Conservation (phyloP, 1,284 basidiomycete species). For the Ceratobasidium theobromae region DNA sequence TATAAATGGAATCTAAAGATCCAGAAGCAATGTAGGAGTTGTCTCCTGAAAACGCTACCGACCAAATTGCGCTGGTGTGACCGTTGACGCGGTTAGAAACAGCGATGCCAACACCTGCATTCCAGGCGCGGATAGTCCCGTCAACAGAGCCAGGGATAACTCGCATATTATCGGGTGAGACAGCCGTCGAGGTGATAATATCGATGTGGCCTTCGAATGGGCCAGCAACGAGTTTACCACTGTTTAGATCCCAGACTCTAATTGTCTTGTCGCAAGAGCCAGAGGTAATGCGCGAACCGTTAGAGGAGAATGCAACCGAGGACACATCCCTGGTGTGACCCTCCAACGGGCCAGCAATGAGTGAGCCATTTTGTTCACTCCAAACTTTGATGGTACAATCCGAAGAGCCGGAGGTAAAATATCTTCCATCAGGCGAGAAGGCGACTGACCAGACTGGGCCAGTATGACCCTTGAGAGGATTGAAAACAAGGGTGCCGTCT, state of each 20-base stretch:
- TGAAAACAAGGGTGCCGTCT: too few species aligned
- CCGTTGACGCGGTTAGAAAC: background rate
- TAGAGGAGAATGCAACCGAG: background rate
- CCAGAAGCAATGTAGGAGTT: background rate
- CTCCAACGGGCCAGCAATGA: background rate
- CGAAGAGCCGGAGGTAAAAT: background rate
- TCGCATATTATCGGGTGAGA: too few species aligned
- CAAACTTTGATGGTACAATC: background rate
- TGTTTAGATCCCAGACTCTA: too few species aligned
- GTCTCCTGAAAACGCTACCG: background rate
- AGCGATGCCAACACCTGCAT: background rate
- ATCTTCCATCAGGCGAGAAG: background rate
- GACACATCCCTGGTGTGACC: background rate
- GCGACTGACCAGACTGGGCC: too few species aligned
- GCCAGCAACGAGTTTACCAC: too few species aligned
- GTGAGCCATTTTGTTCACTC: background rate
- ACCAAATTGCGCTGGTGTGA: background rate
- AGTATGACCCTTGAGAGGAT: too few species aligned
- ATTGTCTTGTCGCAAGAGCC: background rate
- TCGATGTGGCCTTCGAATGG: too few species aligned
- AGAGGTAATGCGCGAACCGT: background rate
- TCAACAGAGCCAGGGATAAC: too few species aligned
- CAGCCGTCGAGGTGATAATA: too few species aligned
- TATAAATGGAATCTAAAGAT: background rate
- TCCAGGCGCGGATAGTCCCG: too few species aligned